phyloP scores from a whole-genome alignment of 371 early-diverging fungal species.

The Quaeritorhiza haematococci region DNA sequence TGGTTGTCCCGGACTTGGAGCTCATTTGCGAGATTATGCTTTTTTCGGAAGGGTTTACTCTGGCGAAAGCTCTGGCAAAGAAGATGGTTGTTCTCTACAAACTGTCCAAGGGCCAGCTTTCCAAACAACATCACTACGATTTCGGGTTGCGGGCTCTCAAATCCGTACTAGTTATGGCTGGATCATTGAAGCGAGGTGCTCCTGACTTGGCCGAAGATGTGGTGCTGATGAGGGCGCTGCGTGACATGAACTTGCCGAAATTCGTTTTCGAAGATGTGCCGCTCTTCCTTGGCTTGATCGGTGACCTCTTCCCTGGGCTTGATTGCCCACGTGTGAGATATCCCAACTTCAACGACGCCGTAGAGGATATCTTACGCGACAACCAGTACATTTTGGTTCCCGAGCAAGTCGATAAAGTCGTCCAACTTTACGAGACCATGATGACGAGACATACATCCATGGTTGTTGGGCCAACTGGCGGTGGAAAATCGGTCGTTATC shows the following conservation, averaged over 20 bases:
- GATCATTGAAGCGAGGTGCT: constrained; percentile 50
- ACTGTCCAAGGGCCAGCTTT: constrained; percentile 48
- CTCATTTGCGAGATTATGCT: constrained; percentile 60
- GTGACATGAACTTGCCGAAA: constrained; percentile 60
- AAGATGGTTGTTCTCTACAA: constrained; percentile 57
- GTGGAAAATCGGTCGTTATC: constrained; percentile 56
- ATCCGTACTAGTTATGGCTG: constrained; percentile 57
- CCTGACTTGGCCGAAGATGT: constrained; percentile 55
- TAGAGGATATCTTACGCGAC: constrained; percentile 46
- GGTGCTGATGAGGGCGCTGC: constrained; percentile 52
- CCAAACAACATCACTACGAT: constrained; percentile 58
- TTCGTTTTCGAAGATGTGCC: constrained; percentile 59
- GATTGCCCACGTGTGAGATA: constrained; percentile 57
- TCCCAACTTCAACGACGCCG: constrained; percentile 54
- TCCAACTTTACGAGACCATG: constrained; percentile 61
- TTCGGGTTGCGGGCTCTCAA: constrained; percentile 56
- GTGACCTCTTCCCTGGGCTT: constrained; percentile 54
- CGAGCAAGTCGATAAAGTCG: constrained; percentile 56
- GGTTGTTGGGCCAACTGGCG: constrained; percentile 58
- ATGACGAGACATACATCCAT: constrained; percentile 54
- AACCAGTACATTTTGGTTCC: constrained; percentile 41
- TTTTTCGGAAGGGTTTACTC: constrained; percentile 53
- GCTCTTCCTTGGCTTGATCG: constrained; percentile 50
- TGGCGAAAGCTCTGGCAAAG: constrained; percentile 51
- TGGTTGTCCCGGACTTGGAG: constrained; percentile 58